Percentiles rank a stretch among this genome's conserved stretches.
Conservation (phyloP, 2,329 filamentous ascomycete genomes). For the Fusarium solani-melongenae region DNA sequence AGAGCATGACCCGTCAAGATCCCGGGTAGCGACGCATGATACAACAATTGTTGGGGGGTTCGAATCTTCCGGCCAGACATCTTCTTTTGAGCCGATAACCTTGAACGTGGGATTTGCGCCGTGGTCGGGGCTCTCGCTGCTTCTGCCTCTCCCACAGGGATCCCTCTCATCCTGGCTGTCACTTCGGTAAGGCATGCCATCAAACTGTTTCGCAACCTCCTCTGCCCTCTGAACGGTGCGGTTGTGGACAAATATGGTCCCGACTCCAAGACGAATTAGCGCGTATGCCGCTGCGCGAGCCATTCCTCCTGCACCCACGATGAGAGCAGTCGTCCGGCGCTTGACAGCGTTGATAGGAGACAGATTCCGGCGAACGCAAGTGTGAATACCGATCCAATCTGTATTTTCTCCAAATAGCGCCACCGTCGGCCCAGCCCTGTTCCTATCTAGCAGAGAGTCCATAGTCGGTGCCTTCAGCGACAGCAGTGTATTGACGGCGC, state of each 20-base stretch:
- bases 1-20: constrained; percentile 6
- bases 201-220: constrained; percentile 54
- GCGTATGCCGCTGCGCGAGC: constrained; percentile 65
- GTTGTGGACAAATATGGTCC: constrained; percentile 69
- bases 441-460: constrained; percentile 52
- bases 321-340: constrained; percentile 49
- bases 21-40: constrained; percentile 16
- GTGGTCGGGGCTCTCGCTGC: neutral
- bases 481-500: constrained; percentile 72
- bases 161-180: neutral
- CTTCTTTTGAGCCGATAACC: constrained; percentile 44
- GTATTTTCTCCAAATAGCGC: constrained; percentile 74
- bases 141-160: neutral
- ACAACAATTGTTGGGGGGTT: constrained; percentile 28
- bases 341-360: constrained; percentile 67
- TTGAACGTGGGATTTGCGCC: neutral
- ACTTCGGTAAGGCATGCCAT: constrained; percentile 19
- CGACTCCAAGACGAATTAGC: constrained; percentile 68
- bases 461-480: constrained; percentile 60
- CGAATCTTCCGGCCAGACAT: constrained; percentile 19
- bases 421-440: constrained; percentile 64
- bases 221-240: constrained; percentile 62
- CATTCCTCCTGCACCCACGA: constrained; percentile 59
- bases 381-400: constrained; percentile 73
- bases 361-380: constrained; percentile 68